Evolutionary conservation across 140 eudicot genomes (phyloP).

Genomic region (Erigeron philadelphicus): DNA sequence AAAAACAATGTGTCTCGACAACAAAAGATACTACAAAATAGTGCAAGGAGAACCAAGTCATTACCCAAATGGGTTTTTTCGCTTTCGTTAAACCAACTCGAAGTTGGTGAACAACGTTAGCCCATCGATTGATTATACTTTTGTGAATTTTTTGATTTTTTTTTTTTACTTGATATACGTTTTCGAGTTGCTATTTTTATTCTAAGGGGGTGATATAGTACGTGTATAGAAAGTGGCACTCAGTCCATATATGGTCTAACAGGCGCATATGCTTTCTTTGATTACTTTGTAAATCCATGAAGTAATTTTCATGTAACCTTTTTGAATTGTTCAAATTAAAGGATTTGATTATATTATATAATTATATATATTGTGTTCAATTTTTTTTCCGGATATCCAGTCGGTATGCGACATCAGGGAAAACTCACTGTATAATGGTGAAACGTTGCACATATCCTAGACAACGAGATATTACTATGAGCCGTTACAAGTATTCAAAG

Average conservation of each 20-base stretch:
- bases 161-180: slow-evolving; percentile 11
- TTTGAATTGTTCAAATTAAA: slow-evolving; percentile 23
- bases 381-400: too few species aligned
- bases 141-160: slow-evolving; percentile 4
- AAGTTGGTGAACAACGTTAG: slow-evolving; percentile 30
- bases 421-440: too few species aligned
- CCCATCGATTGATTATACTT: neutral
- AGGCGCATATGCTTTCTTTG: slow-evolving; percentile 24
- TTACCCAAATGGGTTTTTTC: slow-evolving; percentile 49
- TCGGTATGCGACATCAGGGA: too few species aligned
- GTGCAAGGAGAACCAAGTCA: slow-evolving; percentile 39
- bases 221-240: slow-evolving; percentile 29
- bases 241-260: slow-evolving; percentile 32
- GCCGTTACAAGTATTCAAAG: too few species aligned
- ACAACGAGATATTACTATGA: too few species aligned
- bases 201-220: slow-evolving; percentile 11
- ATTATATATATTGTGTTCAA: too few species aligned
- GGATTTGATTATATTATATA: slow-evolving; percentile 5
- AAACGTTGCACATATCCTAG: too few species aligned
- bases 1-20: slow-evolving; percentile 27
- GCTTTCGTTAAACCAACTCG: slow-evolving; percentile 24
- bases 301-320: slow-evolving; percentile 27
- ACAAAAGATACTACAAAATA: slow-evolving; percentile 14
- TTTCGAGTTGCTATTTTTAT: neutral
- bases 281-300: slow-evolving; percentile 24